Evolutionary conservation across 108 stramenopile genomes (phyloP), one percentile per base, ranked within the genome.

Genomic region (Fistulifera solaris): DNA sequence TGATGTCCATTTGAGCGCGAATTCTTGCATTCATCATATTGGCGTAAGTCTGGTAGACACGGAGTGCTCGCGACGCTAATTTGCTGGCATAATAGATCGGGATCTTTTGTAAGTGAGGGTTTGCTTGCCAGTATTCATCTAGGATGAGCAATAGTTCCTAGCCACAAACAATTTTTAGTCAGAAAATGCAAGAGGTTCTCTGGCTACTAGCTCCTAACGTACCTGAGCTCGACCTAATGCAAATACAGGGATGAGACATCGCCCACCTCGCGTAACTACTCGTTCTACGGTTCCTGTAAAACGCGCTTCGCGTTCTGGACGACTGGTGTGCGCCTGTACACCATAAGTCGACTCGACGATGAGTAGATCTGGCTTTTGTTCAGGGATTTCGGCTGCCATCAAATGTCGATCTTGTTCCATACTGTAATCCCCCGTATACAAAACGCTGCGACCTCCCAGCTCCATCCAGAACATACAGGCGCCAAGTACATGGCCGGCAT

Each of bases 391-490:
- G 4, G 99, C 99, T 21, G 93, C 92, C 83, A 94, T 93, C 28
- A 99, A 72, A 61, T 99, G 99, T 6, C 96, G 76, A 81, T 96
- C 96, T 54, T 94, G 94, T 72, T 95, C 92, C 83, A 93, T 87
- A 51, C 79, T 81, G 77, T 98, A 99, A 73, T 99, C 99, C 2
- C 99, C 99, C 0, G 97, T 99, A 72, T 99, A 99, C 12, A 99
- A 66, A 0, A 99, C 66, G 8, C 78, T 77, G 19, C 96, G 66
- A 44, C 95, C 96, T 19, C 90, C 96, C 46, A 99, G 83, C 22
- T 97, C 96, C 55, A 99, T 63, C 56, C 83, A 89, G 57, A 85
- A 98, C 97, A 99, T 97, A 62, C 95, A 96, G 18, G 97, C 99
- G 22, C 99, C 99, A 17, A 99, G 75, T 16, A 99, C 99, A 62